Conservation (phyloP, 2,329 filamentous ascomycete species). For the Diaporthe citri region DNA sequence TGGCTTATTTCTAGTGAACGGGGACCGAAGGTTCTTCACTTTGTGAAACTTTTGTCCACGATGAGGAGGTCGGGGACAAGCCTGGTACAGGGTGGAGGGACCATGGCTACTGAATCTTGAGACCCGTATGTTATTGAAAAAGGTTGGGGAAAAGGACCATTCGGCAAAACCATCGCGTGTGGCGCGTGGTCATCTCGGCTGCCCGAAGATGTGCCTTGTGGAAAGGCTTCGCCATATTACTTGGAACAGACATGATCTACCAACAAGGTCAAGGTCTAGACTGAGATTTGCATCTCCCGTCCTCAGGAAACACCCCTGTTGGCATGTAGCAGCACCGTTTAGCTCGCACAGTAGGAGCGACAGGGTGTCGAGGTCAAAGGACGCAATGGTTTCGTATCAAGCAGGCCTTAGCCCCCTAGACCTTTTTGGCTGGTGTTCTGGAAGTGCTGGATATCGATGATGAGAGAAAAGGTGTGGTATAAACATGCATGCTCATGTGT, state of each 20-base stretch:
- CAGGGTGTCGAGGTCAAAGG: not conserved
- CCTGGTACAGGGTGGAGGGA: not conserved
- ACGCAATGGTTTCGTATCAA: not conserved
- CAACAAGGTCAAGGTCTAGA: not conserved
- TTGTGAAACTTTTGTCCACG: not conserved
- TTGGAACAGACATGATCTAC: not conserved
- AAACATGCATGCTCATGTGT: not conserved
- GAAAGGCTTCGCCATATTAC: too few relatives aligned
- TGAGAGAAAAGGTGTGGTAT: not conserved
- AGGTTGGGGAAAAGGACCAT: not conserved
- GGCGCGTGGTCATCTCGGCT: not conserved
- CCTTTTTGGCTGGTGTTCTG: not conserved
- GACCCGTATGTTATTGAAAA: not conserved
- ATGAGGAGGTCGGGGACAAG: not conserved
- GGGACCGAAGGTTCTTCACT: not conserved
- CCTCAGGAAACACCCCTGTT: not conserved
- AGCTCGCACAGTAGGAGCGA: constrained; percentile 15
- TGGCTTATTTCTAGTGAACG: not conserved
- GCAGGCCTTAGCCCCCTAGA: not conserved
- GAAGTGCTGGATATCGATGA: not conserved
- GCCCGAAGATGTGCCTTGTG: not conserved
- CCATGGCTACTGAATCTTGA: too few relatives aligned
- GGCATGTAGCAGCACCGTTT: not conserved
- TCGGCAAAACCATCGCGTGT: not conserved
- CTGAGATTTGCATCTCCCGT: not conserved